These are phyloP conservation scores for Chlorella sorokiniana DNA, from an alignment of 139 green algal genomes.

Conservation along the genomic window DNA sequence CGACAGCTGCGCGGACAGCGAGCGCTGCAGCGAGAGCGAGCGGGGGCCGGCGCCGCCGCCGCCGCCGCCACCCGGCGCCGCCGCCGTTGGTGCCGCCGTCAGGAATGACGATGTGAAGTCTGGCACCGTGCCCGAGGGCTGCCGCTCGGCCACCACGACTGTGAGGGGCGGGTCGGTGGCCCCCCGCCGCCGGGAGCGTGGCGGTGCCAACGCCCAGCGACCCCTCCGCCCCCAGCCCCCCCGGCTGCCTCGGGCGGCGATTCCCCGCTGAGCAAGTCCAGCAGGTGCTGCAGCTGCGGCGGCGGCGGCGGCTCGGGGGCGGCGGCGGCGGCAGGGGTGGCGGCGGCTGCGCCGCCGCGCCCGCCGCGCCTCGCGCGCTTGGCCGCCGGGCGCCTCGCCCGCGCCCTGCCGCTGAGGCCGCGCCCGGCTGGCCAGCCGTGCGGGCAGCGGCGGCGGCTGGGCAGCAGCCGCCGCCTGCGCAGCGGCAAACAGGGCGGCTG, in stretches of 20 bases:
- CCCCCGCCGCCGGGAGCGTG: neutral
- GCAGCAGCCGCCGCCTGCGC: too few relatives aligned
- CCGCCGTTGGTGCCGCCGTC: neutral
- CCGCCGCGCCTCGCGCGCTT: slow-evolving; percentile 7
- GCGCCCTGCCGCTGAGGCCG: neutral
- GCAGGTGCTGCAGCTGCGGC: slow-evolving; percentile 18
- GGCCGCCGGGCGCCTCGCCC: neutral
- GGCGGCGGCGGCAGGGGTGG: neutral
- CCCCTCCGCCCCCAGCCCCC: too few relatives aligned
- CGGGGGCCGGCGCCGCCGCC: neutral
- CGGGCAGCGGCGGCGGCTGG: neutral
- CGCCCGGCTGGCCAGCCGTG: neutral
- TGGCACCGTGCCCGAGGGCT: neutral
- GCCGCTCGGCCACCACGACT: neutral
- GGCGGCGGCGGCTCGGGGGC: neutral
- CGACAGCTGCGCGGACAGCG: neutral
- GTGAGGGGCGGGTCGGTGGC: neutral
- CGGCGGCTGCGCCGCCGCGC: neutral
- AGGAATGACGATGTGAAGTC: neutral
- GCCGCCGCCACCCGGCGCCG: neutral
- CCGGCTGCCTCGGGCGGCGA: too few relatives aligned
- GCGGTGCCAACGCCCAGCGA: too few relatives aligned
- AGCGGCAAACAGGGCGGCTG: neutral
- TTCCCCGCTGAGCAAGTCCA: slow-evolving; percentile 5
- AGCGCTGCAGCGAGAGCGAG: slow-evolving; percentile 5